Evolutionary conservation across 2,329 filamentous ascomycete species (phyloP).

Genomic region (Fusarium falciforme): DNA sequence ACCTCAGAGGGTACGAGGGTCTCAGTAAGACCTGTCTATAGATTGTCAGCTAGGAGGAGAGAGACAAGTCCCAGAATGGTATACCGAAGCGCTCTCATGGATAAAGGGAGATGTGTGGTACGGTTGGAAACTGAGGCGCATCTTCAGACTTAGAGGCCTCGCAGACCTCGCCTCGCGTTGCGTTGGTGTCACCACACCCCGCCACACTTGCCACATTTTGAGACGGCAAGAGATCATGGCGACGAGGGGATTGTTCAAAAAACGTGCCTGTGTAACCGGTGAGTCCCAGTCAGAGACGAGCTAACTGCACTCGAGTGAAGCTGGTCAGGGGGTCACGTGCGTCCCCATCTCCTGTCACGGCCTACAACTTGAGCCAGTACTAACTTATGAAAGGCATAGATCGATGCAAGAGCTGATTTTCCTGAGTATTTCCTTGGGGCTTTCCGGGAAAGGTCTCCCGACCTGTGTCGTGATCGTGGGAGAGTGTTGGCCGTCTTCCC

Average conservation of each 20-base stretch:
- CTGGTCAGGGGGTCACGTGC: background rate
- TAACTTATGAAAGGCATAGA: background rate
- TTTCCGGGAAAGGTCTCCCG: background rate
- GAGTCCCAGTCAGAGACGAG: background rate
- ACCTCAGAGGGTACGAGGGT: constrained; percentile 14
- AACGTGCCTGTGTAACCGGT: constrained; percentile 7
- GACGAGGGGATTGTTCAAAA: constrained; percentile 12
- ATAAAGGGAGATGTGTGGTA: constrained; percentile 16
- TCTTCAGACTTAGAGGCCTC: constrained; percentile 18
- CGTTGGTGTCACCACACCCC: constrained; percentile 26
- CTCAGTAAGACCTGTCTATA: background rate
- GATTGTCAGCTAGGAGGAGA: background rate
- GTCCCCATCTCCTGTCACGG: background rate
- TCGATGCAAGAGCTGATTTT: background rate
- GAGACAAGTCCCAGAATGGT: background rate
- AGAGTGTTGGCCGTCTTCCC: constrained; percentile 16
- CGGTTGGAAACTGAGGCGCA: constrained; percentile 2
- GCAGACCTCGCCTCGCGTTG: constrained; percentile 25
- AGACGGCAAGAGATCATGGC: constrained; percentile 5
- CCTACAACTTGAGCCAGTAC: background rate
- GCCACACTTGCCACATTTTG: constrained; percentile 29
- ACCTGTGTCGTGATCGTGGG: constrained; percentile 4
- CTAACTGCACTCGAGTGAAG: background rate
- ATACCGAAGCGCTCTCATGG: constrained; percentile 11
- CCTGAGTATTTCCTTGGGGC: background rate